phyloP scores from a whole-genome alignment of 306 rosid genomes.

The Carpinus viminea region DNA sequence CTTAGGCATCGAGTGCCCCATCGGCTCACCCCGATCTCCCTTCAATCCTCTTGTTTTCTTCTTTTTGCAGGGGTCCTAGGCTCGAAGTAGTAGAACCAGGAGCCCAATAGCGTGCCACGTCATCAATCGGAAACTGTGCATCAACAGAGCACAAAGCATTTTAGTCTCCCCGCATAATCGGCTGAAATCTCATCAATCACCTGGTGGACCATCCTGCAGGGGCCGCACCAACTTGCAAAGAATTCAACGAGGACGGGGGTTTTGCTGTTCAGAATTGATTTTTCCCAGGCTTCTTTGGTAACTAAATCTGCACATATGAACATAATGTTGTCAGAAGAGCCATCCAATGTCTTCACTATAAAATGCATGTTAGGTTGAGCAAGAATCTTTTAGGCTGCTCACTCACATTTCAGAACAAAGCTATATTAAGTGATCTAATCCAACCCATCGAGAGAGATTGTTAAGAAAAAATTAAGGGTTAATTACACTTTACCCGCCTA shows the following conservation, averaged over 20 bases:
- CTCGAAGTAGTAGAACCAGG: too few species aligned
- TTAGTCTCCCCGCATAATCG: constrained; percentile 71
- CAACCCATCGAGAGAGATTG: background rate
- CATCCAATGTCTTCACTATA: constrained; percentile 2
- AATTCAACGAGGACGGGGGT: constrained; percentile 84
- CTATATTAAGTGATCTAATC: background rate
- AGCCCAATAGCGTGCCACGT: too few species aligned
- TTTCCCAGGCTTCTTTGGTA: constrained; percentile 73
- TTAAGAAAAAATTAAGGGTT: too few species aligned
- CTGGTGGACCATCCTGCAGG: constrained; percentile 89
- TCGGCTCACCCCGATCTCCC: too few species aligned
- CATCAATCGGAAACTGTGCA: too few species aligned
- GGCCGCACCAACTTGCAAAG: constrained; percentile 95
- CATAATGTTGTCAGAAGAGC: constrained; percentile 26
- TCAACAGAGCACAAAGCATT: constrained; percentile 71
- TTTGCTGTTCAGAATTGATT: constrained; percentile 55
- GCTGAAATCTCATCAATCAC: constrained; percentile 73
- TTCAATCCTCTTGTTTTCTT: too few species aligned
- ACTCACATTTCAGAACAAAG: constrained; percentile 17
- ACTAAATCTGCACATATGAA: constrained; percentile 56
- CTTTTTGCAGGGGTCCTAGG: too few species aligned
- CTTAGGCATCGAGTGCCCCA: too few species aligned
- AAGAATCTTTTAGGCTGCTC: background rate
- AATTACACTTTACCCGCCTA: too few species aligned
- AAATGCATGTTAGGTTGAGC: too few species aligned